These are phyloP conservation scores for Dendrobium officinale DNA, from an alignment of 106 monocot species.

Conservation along the genomic window DNA sequence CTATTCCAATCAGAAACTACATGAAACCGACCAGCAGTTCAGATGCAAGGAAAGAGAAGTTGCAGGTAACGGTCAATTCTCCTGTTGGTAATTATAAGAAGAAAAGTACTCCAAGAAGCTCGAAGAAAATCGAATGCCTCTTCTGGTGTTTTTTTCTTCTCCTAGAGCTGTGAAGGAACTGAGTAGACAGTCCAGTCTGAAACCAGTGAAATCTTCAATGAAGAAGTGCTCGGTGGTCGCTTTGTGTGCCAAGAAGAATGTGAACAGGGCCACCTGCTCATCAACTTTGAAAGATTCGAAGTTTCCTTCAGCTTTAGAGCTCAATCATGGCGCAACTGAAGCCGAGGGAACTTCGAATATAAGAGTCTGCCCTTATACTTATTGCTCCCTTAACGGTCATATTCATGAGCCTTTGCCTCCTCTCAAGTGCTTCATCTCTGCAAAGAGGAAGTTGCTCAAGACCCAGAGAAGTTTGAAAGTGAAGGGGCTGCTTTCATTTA, in stretches of 20 bases:
- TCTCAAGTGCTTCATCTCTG: constrained; percentile 22
- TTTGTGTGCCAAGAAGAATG: constrained; percentile 2
- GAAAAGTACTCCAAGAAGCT: background rate
- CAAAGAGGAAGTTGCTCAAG: constrained; percentile 25
- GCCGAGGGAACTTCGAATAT: constrained; percentile 35
- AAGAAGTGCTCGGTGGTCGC: constrained; percentile 19
- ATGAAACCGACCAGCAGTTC: constrained; percentile 65
- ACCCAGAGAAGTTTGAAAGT: constrained; percentile 26
- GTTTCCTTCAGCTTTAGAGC: constrained; percentile 52
- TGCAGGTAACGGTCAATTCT: constrained; percentile 13
- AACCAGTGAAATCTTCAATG: constrained; percentile 1
- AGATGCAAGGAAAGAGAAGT: constrained; percentile 32
- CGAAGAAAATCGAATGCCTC: background rate
- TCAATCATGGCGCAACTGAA: constrained; percentile 13
- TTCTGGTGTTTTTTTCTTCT: background rate
- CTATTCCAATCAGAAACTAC: constrained; percentile 28
- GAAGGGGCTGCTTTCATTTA: constrained; percentile 17
- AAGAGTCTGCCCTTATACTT: constrained; percentile 48
- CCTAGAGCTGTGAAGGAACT: background rate
- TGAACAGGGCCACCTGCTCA: constrained; percentile 52
- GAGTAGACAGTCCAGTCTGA: background rate
- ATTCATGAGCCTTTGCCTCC: constrained; percentile 21
- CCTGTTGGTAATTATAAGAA: background rate
- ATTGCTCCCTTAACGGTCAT: constrained; percentile 63
- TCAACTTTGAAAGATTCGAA: constrained; percentile 63